Conservation (phyloP, 2,329 filamentous ascomycete species). For the Aschersonia sp. region DNA sequence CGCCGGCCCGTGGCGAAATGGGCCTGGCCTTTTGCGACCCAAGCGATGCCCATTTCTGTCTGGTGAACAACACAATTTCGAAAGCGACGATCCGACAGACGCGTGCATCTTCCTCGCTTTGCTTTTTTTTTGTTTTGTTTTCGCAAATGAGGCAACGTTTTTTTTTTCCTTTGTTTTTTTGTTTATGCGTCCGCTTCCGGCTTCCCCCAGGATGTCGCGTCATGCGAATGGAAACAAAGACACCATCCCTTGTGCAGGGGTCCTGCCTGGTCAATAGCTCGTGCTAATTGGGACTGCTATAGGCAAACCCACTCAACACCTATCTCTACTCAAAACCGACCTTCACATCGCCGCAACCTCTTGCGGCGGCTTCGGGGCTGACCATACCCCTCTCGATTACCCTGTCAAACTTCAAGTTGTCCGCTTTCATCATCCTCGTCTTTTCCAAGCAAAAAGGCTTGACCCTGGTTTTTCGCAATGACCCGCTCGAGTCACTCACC, state of each 20-base stretch:
- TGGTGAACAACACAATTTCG: no score
- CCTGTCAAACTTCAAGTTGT: slow-evolving; percentile 85
- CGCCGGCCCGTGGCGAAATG: no score
- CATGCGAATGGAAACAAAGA: slow-evolving; percentile 1
- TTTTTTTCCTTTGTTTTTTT: no score
- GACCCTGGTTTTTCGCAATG: slow-evolving; percentile 93
- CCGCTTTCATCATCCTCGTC: slow-evolving; percentile 92
- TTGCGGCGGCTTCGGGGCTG: slow-evolving; percentile 80
- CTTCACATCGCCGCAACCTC: slow-evolving; percentile 83
- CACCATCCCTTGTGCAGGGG: background rate
- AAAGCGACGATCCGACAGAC: no score
- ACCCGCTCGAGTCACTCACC: slow-evolving; percentile 92
- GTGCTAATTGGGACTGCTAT: slow-evolving; percentile 6
- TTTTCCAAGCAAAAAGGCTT: slow-evolving; percentile 96
- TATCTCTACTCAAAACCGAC: slow-evolving; percentile 81
- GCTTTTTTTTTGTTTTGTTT: no score
- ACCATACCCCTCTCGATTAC: slow-evolving; percentile 98
- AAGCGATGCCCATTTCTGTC: no score
- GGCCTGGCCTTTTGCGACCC: no score
- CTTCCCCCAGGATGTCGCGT: slow-evolving; percentile 1
- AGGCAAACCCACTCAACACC: slow-evolving; percentile 93
- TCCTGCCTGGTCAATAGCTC: background rate
- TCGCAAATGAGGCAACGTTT: no score
- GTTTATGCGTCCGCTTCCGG: background rate
- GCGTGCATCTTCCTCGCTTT: no score